Base-by-base conservation (phyloP, 345 rosid species). In the Corchorus capsularis region DNA sequence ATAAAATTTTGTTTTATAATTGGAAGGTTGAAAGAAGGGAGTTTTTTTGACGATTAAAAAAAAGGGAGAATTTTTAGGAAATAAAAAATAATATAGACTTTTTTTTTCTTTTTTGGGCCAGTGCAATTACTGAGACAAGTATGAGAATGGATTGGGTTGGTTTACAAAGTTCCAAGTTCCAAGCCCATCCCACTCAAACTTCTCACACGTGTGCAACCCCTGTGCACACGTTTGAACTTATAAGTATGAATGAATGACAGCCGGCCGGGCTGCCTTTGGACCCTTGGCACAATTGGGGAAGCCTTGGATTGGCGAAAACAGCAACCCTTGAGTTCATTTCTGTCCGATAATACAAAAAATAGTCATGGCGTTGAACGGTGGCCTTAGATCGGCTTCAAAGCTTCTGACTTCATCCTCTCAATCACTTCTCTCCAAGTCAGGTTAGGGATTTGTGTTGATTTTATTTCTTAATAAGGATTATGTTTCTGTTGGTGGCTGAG, bases 341-440 rank as follows among this genome's bases (percentile, higher is more conserved):
- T 66, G 34, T 15, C 63, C 12, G 35, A 63, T 22, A 20, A 11
- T 16, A 32, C 5, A 43, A 22, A 55, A 8, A 4, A 20, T 1
- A 69, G 74, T 66, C 53, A 90, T 90, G 94, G 93, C 95, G 86
- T 75, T 89, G 86, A 89, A 81, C 86, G 87, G 79, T 35, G 90
- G 91, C 0, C 61, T 94, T 69, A 85, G 96, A 90, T 91, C 96
- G 54, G 85, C 88, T 45, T 83, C 98, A 8, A 91, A 71, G 91
- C 83, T 94, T n/a, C 49, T 94, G 0, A 72, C 84, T 16, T 85
- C 87, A 35, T 87, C 91, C 9, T 82, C 97, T 35, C 86, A 84
- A 68, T 80, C 93, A 50, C 63, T 89, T 57, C 32, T 87, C 47
- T 83, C 88, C 69, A 89, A 82, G 63, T 86, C 96, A 77, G 97